Base-by-base conservation (phyloP, 2,329 filamentous ascomycete species). In the Aphanocladium album region DNA sequence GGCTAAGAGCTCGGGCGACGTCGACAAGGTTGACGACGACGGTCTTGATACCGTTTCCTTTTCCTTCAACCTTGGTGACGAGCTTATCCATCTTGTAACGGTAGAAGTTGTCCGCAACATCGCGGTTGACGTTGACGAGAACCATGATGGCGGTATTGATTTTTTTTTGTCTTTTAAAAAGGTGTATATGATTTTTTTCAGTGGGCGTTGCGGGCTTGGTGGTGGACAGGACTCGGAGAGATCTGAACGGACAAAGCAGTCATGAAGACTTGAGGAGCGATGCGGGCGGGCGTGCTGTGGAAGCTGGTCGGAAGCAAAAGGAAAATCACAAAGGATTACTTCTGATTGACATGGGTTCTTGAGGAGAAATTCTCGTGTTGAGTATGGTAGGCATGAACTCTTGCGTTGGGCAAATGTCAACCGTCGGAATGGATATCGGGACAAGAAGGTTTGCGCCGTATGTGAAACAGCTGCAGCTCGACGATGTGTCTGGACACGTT, bases 51-150 rank as follows among this genome's bases (percentile, higher is more conserved):
- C 95, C 95, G 81, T 99, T 99, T 69, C 95, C 95, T 80, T 99
- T 99, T 80, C 95, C 95, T 81, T 99, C 95, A 71, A 99, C 96
- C 85, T 99, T 99, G 77, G 95, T 96, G 83, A 96, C 91, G 75
- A 99, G 83, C 71, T 88, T 89, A 82, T 98, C 95, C 95, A 99
- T 99, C 87, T 99, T 99, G 88, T 99, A 99, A 78, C 95, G 95
- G 83, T 99, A 99, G 87, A 97, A 99, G 80, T 89, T 89, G 81
- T 99, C 95, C 83, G 89, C 89, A 82, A 96, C 89, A 89, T 98
- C 93, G 79, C 91, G 91, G 79, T 93, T 93, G 80, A 98, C 93
- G 81, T 99, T 99, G 86, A 99, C 84, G 81, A 91, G 93, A 85
- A 91, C 89, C 95, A 98, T 98, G 79, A 71, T 92, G 86, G 77